A percentile compares a stretch with the other conserved stretches of the same genome.
Conservation (phyloP, 805 yeast genomes). For the Starmerella apicola region DNA sequence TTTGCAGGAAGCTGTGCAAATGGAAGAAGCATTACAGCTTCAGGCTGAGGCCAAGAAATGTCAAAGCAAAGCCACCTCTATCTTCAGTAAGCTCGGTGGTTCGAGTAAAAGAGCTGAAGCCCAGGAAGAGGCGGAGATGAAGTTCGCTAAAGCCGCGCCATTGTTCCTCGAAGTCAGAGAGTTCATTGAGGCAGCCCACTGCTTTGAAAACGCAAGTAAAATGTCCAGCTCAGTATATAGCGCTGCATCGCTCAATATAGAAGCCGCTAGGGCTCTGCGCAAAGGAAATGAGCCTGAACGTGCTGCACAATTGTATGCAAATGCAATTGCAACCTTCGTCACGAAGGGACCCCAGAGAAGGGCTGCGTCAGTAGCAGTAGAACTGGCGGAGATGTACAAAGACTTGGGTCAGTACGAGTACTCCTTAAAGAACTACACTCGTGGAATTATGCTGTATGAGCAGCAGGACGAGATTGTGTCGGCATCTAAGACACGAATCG, state of each 20-base stretch:
- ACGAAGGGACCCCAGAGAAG: constrained; percentile 16
- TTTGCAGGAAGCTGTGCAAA: background rate
- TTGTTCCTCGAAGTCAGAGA: constrained; percentile 6
- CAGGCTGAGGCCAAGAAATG: constrained; percentile 13
- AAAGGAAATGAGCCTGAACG: constrained; percentile 8
- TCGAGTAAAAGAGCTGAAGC: background rate
- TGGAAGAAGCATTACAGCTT: constrained; percentile 17
- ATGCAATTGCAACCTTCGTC: constrained; percentile 11
- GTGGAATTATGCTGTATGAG: constrained; percentile 10
- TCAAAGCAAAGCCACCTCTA: background rate
- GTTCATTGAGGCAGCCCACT: constrained; percentile 14
- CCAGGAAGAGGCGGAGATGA: constrained; percentile 11
- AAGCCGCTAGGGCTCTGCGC: constrained; percentile 15
- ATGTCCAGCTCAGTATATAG: constrained; percentile 9
- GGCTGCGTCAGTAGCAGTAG: constrained; percentile 14
- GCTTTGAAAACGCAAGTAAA: constrained; percentile 10
- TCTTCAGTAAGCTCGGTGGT: constrained; percentile 7
- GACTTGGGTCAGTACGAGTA: constrained; percentile 3
- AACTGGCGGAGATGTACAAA: constrained; percentile 15
- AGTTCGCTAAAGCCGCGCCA: constrained; percentile 12
- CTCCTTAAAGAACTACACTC: constrained; percentile 11
- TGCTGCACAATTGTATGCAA: constrained; percentile 9
- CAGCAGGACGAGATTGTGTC: constrained; percentile 6
- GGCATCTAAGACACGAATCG: constrained; percentile 14
- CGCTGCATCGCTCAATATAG: constrained; percentile 8